Percentiles rank a stretch among this genome's conserved stretches.
Conservation (phyloP, 495 filamentous ascomycete species). For the Aspergillus heteromorphus region DNA sequence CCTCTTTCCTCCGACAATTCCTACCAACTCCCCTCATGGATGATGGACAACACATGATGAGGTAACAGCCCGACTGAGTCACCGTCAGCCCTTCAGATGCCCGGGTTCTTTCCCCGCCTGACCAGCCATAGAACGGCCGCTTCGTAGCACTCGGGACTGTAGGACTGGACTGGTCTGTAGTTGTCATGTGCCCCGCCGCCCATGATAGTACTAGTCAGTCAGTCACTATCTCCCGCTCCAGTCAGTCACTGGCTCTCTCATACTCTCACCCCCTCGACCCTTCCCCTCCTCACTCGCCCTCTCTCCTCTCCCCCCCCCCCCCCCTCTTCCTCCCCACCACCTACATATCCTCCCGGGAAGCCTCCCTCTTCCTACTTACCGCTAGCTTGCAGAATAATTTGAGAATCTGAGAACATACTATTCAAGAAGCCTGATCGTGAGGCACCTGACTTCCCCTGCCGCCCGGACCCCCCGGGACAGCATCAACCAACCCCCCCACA, state of each 20-base stretch:
- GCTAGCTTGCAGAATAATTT: background rate
- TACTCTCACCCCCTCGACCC: background rate
- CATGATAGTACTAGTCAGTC: background rate
- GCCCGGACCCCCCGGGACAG: constrained; percentile 12
- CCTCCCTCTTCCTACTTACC: constrained; percentile 4
- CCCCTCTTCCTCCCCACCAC: background rate
- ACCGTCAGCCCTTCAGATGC: background rate
- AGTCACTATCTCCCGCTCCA: background rate
- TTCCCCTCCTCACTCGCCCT: background rate
- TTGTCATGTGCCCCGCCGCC: constrained; percentile 23
- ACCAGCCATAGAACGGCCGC: background rate
- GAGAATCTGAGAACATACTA: background rate
- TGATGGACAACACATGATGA: constrained; percentile 5
- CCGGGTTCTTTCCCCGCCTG: background rate
- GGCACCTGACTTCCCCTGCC: constrained; percentile 15
- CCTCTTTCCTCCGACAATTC: background rate
- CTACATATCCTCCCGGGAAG: background rate
- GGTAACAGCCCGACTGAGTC: background rate
- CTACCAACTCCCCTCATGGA: background rate
- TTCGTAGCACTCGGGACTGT: background rate
- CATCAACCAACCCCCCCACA: constrained; percentile 7
- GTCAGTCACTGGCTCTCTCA: constrained; percentile 1
- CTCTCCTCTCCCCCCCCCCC: background rate
- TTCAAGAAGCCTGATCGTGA: background rate
- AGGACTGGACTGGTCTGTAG: background rate